phyloP scores from a whole-genome alignment of 345 rosid species.

The Leavenworthia alabamica region DNA sequence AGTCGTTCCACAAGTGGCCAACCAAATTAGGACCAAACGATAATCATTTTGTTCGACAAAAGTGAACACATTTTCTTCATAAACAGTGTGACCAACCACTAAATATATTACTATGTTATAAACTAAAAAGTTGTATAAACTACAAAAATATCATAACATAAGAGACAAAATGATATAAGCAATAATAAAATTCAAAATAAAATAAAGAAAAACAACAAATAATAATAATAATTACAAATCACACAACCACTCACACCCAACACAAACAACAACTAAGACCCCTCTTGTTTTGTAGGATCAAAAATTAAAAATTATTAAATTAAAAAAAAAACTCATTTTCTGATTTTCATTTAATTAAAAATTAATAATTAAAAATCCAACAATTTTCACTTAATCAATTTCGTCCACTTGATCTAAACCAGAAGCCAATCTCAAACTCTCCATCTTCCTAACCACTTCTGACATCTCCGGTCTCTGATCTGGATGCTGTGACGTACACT shows the following conservation, averaged over 20 bases:
- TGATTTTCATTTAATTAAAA: background rate
- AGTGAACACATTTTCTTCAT: background rate
- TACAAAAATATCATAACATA: background rate
- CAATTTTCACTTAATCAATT: constrained; percentile 7
- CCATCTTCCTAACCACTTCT: constrained; percentile 40
- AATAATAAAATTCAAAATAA: background rate
- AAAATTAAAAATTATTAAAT: background rate
- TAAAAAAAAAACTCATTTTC: background rate
- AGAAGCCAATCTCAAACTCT: constrained; percentile 9
- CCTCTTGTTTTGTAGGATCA: constrained; percentile 11
- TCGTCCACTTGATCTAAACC: constrained; percentile 19
- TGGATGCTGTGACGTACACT: constrained; percentile 64
- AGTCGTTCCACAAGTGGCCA: constrained; percentile 1
- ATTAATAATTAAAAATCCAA: constrained; percentile 4
- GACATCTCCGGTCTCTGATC: constrained; percentile 58
- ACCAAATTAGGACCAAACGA: background rate
- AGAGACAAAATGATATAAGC: background rate
- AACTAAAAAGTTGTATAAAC: background rate
- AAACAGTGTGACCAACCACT: constrained; percentile 1
- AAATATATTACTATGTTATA: background rate
- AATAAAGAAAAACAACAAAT: background rate
- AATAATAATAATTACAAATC: constrained; percentile 29
- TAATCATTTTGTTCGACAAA: background rate
- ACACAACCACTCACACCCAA: constrained; percentile 24
- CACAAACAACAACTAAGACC: constrained; percentile 19